Percentiles rank a stretch among this genome's conserved stretches.
Evolutionary conservation across 495 filamentous ascomycete species (phyloP).

Genomic region (Penicillium chermesinum): DNA sequence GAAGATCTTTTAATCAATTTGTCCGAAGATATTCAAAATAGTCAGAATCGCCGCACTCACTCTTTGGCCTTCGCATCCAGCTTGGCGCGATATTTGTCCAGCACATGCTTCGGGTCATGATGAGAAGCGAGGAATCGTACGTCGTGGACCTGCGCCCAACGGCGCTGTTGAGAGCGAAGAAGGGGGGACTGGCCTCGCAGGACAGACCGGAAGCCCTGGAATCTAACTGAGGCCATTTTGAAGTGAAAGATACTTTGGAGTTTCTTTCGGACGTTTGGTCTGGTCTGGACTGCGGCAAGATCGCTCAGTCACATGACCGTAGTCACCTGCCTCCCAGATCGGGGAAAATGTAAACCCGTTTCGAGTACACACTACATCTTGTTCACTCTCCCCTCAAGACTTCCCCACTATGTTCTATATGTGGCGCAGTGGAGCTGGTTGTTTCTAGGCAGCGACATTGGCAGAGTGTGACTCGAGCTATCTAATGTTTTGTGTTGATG

Average conservation of each 20-base stretch:
- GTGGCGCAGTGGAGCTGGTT: too few relatives aligned
- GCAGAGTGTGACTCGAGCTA: too few relatives aligned
- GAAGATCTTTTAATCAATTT: too few relatives aligned
- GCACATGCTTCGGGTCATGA: slow-evolving; percentile 53
- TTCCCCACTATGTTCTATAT: too few relatives aligned
- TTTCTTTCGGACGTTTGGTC: neutral
- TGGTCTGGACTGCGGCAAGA: neutral
- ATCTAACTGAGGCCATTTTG: slow-evolving; percentile 32
- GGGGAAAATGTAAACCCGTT: neutral
- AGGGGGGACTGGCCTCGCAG: slow-evolving; percentile 25
- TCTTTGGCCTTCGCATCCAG: slow-evolving; percentile 76
- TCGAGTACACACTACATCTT: too few relatives aligned
- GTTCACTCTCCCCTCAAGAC: too few relatives aligned
- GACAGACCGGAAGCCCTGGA: slow-evolving; percentile 28
- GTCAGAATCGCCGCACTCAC: too few relatives aligned
- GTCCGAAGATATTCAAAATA: neutral
- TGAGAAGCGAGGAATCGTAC: slow-evolving; percentile 80
- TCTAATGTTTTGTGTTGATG: too few relatives aligned
- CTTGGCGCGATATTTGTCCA: slow-evolving; percentile 84
- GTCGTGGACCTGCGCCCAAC: slow-evolving; percentile 90
- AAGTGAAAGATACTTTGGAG: too few relatives aligned
- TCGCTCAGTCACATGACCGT: neutral
- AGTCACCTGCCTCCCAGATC: neutral
- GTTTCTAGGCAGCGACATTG: too few relatives aligned
- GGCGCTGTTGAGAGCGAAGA: slow-evolving; percentile 53